Evolutionary conservation across 1,139 yeast species (phyloP), one percentile per base, ranked within the genome.

Genomic region (Sugiyamaella neomexicana): DNA sequence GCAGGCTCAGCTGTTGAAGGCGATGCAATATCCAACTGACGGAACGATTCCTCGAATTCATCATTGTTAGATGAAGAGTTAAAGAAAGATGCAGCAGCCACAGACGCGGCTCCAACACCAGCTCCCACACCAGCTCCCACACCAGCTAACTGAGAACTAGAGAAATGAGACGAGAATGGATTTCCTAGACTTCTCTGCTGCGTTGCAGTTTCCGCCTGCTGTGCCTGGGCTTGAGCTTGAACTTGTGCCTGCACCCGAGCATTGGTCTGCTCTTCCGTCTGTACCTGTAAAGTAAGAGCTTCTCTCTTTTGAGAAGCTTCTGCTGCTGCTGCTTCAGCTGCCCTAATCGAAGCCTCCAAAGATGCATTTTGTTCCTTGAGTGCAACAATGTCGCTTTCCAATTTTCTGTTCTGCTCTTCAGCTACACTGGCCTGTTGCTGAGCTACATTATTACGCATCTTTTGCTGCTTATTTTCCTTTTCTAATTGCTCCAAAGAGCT

Each of bases 341-440:
- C 67, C 65, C 54, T 70, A 64, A 62, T 71, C 70, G 41, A 73
- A 71, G 57, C 73, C 48, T 62, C 75, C 16, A 69, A 70, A 20
- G 72, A 69, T 47, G 72, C 75, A 40, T 74, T 69, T 29, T 47
- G 45, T 40, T 64, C 67, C 44, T 71, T 69, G 29, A 68, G 65
- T 12, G 63, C 62, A 43, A 76, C 75, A 43, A 80, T 65, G 49
- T 75, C 73, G 13, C 70, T 63, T 62, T 74, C 75, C 58, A 78
- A 66, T 53, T 70, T 76, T 20, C 77, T 80, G 44, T 81, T 77
- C 64, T 85, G 86, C 9, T 68, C 68, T 59, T 73, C 72, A 42
- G 81, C 70, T 29, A 85, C 81, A 47, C 81, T 84, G 53, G 83
- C 77, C 68, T 89, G 96, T 37, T 86, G 84, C 53, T 81, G 78